These are phyloP conservation scores for Chlorella sp. DNA, from an alignment of 139 green algal species.

Conservation along the genomic window DNA sequence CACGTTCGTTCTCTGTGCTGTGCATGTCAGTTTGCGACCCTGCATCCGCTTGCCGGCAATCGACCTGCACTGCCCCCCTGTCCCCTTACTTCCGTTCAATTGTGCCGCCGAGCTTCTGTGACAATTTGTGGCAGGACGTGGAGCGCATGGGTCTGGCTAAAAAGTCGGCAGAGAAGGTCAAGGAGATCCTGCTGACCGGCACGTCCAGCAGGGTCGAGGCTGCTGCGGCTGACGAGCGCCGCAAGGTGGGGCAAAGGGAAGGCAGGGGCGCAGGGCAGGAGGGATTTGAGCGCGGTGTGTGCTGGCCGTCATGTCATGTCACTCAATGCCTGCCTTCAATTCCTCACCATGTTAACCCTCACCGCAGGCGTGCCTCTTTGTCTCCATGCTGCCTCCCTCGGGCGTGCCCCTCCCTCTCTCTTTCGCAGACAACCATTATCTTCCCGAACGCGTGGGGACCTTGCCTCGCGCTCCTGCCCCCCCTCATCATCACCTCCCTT, in stretches of 20 bases:
- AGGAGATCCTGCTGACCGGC: slow-evolving; percentile 38
- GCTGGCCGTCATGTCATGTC: background rate
- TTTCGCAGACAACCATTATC: background rate
- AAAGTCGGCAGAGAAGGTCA: slow-evolving; percentile 42
- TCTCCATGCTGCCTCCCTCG: too few relatives aligned
- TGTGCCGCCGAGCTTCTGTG: too few relatives aligned
- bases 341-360: too few relatives aligned
- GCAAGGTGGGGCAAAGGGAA: background rate
- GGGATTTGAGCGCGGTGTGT: too few relatives aligned
- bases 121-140: slow-evolving; percentile 9
- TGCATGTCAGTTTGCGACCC: background rate
- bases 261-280: background rate
- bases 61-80: background rate
- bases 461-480: background rate
- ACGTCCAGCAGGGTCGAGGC: background rate
- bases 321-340: background rate
- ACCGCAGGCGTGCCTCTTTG: too few relatives aligned
- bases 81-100: background rate
- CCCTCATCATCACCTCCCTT: background rate
- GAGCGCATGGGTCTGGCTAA: slow-evolving; percentile 1
- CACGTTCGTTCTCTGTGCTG: background rate
- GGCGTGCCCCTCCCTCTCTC: background rate
- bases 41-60: background rate
- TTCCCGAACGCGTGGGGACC: background rate
- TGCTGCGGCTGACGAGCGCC: background rate